Percentiles rank a stretch among this genome's conserved stretches.
These are phyloP conservation scores for Backusella mclennaniae DNA, from an alignment of 192 early-diverging fungal species.

Conservation along the genomic window DNA sequence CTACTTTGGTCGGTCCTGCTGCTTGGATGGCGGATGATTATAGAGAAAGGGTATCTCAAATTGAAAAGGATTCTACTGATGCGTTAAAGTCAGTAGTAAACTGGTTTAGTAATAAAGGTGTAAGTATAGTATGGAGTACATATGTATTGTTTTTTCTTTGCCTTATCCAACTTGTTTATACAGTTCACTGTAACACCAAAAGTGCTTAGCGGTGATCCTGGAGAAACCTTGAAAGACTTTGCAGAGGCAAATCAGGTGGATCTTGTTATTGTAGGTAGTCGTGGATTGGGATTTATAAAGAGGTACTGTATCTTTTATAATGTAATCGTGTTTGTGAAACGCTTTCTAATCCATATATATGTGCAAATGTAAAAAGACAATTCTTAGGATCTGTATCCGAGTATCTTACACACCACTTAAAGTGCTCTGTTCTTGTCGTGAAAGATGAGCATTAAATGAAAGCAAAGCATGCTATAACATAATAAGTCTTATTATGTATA, in stretches of 20 bases:
- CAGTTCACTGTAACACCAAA: conserved; percentile 15
- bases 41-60: conserved; percentile 10
- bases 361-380: conserved; percentile 4
- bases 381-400: conserved; percentile 25
- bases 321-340: not conserved
- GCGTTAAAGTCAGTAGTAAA: conserved; percentile 18
- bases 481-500: not conserved
- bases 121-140: conserved; percentile 4
- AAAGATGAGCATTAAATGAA: conserved; percentile 5
- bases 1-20: conserved; percentile 15
- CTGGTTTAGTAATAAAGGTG: conserved; percentile 13
- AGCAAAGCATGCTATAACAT: not conserved
- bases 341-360: not conserved
- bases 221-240: conserved; percentile 10
- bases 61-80: conserved; percentile 21
- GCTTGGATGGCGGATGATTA: conserved; percentile 20
- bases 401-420: conserved; percentile 20
- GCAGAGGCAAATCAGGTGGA: conserved; percentile 17
- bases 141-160: not conserved
- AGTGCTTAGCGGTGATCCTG: conserved; percentile 15
- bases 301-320: conserved; percentile 3
- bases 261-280: conserved; percentile 22
- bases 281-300: conserved; percentile 26
- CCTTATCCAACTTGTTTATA: not conserved
- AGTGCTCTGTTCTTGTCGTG: conserved; percentile 19